phyloP scores from a whole-genome alignment of 371 early-diverging fungal genomes.

The Mortierella sp. region DNA sequence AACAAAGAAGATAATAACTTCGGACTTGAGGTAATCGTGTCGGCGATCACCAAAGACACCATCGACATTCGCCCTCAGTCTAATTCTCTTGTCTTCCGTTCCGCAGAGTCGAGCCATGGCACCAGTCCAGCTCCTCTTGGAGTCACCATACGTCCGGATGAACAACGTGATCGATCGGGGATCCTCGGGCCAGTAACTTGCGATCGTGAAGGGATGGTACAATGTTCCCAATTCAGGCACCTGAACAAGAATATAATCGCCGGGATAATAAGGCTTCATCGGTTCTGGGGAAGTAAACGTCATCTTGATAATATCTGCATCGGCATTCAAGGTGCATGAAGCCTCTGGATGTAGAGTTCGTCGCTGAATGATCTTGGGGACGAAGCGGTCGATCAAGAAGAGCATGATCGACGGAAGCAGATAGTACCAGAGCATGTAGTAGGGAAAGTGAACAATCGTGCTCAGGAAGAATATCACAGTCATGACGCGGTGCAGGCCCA shows the following conservation, averaged over 20 bases:
- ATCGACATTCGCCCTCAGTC: conserved; percentile 34
- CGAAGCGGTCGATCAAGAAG: conserved; percentile 48
- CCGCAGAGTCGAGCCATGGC: conserved; percentile 37
- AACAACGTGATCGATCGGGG: conserved; percentile 45
- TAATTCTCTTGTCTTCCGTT: conserved; percentile 39
- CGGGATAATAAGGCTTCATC: conserved; percentile 51
- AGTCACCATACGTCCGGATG: conserved; percentile 39
- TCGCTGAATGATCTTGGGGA: conserved; percentile 45
- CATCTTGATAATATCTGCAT: conserved; percentile 44
- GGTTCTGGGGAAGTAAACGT: conserved; percentile 40
- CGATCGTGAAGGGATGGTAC: conserved; percentile 53
- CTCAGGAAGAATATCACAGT: conserved; percentile 40
- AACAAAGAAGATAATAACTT: conserved; percentile 37
- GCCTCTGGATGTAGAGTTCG: conserved; percentile 41
- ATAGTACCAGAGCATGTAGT: conserved; percentile 52
- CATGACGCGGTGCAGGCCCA: conserved; percentile 37
- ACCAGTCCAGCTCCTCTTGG: conserved; percentile 35
- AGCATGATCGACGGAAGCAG: conserved; percentile 40
- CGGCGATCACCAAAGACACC: conserved; percentile 53
- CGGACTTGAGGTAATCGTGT: conserved; percentile 47
- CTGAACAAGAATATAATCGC: conserved; percentile 40
- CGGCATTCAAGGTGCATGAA: conserved; percentile 39
- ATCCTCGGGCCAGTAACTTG: conserved; percentile 52
- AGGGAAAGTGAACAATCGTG: conserved; percentile 34
- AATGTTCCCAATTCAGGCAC: conserved; percentile 30